phyloP scores from a whole-genome alignment of 371 early-diverging fungal genomes.

The Mucor indicus region DNA sequence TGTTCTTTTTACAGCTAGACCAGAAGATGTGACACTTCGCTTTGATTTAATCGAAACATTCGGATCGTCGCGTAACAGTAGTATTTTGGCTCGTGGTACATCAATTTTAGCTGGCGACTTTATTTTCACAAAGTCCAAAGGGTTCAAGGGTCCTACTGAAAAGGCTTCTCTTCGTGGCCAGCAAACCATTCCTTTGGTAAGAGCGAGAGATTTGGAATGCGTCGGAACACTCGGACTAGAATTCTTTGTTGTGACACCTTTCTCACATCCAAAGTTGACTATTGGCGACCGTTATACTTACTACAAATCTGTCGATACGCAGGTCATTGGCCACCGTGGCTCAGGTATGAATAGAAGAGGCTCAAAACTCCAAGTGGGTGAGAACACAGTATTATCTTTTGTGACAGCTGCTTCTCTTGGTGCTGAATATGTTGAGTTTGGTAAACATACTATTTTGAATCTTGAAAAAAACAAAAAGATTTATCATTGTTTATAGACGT shows the following conservation, averaged over 20 bases:
- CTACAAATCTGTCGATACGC: conserved; percentile 63
- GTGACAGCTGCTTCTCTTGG: conserved; percentile 84
- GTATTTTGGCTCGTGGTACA: conserved; percentile 59
- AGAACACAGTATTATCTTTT: conserved; percentile 94
- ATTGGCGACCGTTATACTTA: conserved; percentile 61
- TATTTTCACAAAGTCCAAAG: conserved; percentile 37
- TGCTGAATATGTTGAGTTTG: conserved; percentile 93
- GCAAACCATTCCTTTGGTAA: conserved; percentile 60
- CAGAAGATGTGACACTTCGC: conserved; percentile 54
- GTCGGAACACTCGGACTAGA: conserved; percentile 66
- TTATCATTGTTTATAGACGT: conserved; percentile 64
- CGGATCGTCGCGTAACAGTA: conserved; percentile 36
- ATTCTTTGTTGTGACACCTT: conserved; percentile 66
- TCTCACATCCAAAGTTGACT: conserved; percentile 56
- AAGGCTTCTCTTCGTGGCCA: conserved; percentile 42
- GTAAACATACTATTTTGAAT: conserved; percentile 25
- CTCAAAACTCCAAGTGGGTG: conserved; percentile 76
- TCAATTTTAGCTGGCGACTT: conserved; percentile 52
- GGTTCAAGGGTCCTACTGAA: conserved; percentile 36
- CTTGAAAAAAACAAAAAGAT: background rate
- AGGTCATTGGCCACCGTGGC: conserved; percentile 95
- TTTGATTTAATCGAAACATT: conserved; percentile 70
- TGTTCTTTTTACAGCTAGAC: conserved; percentile 50
- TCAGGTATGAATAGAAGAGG: conserved; percentile 81
- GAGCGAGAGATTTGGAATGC: conserved; percentile 49